Evolutionary conservation across 768 basidiomycete genomes (phyloP), one percentile per base, ranked within the genome.

Genomic region (Lactarius pseudohatsudake): DNA sequence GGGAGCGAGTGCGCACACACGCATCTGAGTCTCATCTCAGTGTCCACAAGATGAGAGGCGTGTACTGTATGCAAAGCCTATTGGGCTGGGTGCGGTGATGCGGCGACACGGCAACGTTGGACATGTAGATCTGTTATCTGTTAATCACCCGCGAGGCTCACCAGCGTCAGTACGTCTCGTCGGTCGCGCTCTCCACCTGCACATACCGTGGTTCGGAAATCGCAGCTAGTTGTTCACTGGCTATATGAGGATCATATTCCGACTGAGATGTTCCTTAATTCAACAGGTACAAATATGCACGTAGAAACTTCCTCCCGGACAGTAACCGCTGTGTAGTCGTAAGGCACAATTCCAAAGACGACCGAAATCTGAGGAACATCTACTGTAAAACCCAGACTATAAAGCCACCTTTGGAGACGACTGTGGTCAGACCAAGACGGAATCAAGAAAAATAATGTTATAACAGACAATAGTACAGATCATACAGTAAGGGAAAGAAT

Each of bases 381-480:
- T 16, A 26, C 28, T 13, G 57, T 53, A 53, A 53, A 26, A 53
- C 4, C 50, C 8, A 11, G 9, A n/a, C 50, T 26, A 22, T 5
- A 53, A 4, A n/a, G 50, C 30, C 28, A 20, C 7, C 22, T 13
- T 28, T 8, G 22, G 4, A 58, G 11, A 34, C n/a, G 38, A 41
- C 41, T 4, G 41, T 38, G 32, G 41, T 5, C 54, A 26, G 22
- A 28, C 15, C 34, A 15, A 40, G 28, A 53, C 30, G 15, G 54
- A 45, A 38, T 59, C 66, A 47, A 54, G 59, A 68, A 45, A 40
- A 69, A 70, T 70, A 69, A 69, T 70, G 61, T 62, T 70, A 69
- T 69, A 62, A 62, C 64, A 57, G 47, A 40, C 55, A 61, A 65
- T 70, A 69, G 32, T 69, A 65, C 64, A 70, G 58, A 63, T 47